Evolutionary conservation across 2,329 filamentous ascomycete species (phyloP), one percentile per base, ranked within the genome.

Genomic region (Leptographium radiaticola): DNA sequence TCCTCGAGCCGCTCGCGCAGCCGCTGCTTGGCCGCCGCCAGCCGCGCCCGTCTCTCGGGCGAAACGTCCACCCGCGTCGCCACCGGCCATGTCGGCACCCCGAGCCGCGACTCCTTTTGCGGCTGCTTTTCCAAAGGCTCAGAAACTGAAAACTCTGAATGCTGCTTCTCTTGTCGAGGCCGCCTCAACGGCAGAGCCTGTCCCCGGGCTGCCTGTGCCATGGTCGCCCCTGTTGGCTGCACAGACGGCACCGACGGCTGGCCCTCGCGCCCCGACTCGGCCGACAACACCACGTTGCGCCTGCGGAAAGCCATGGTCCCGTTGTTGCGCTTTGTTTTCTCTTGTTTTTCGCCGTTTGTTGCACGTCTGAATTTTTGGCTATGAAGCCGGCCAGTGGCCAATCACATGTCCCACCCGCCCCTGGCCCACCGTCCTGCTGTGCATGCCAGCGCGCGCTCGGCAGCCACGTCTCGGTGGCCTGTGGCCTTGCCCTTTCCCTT

Each of bases 231-330:
- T 25, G 25, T 25, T 6, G 34, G 34, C 34, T 13, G 34, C 25
- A 25, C 25, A 2, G 25, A 25, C 20, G 5, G 20, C 12, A 13
- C 13, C 16, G 31, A 6, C 9, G 40, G 4, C 38, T 7, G 52
- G 33, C 30, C 31, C n/a, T 50, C 50, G 25, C 52, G 49, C 6
- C 53, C 13, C 18, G 62, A 54, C 45, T 67, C 57, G 43, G 66
- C 66, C 52, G 69, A 72, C 46, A 81, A 71, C 12, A 80, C 71
- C 39, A 76, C 70, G 57, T 77, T 80, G 58, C 76, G 70, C 60
- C 78, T 80, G 56, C 76, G 71, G 58, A 81, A 81, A 3, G 77
- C 79, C 78, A 81, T 81, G 11, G 34, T 5, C 25, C 50, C 25
- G 45, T 2, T 12, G 34, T 25, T 40, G 46, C 38, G 18, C 2